Evolutionary conservation across 371 early-diverging fungal species (phyloP), one percentile per base, ranked within the genome.

Genomic region (Scutellospora calospora): DNA sequence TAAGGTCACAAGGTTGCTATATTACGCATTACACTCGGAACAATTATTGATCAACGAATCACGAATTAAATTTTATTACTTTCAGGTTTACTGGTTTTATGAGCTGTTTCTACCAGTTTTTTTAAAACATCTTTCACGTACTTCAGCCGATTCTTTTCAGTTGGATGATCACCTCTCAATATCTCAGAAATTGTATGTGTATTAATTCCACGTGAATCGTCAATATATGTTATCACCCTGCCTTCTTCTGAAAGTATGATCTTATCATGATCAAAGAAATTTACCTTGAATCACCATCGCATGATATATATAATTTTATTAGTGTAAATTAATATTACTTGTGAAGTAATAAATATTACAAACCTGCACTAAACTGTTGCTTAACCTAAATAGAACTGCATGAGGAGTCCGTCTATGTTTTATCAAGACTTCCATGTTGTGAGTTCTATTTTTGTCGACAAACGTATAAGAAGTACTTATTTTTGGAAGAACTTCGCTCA

Each of bases 311-410:
- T 57, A 16, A 57, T 22, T 20, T n/a, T 57, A 55, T 57, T 16
- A 16, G 16, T 12, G n/a, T 16, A 1, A 2, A 35, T 22, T 11
- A 3, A 22, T 4, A 20, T n/a, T 22, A 68, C n/a, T 22, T 22
- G 9, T 14, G 41, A 12, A 3, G 38, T 45, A 68, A 41, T n/a
- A 35, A 25, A 68, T 14, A 25, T 12, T 35, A 68, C 38, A 25
- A 38, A 52, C 94, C 91, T 96, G 96, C 22, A 96, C 78, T 33
- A 93, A 86, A 62, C 89, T 85, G 69, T 94, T 94, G 75, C 88
- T 92, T 68, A 95, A 83, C 49, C 94, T 83, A 80, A 96, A 96
- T 16, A 95, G 83, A n/a, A 92, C 87, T 11, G 92, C 94, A n/a
- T 87, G 83, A 25, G 87, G 88, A 0, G 92, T 91, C 29, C 90